Evolutionary conservation across 164 flowering plant genomes (phyloP), one percentile per base, ranked within the genome.

Genomic region (Dillenia suffruticosa): DNA sequence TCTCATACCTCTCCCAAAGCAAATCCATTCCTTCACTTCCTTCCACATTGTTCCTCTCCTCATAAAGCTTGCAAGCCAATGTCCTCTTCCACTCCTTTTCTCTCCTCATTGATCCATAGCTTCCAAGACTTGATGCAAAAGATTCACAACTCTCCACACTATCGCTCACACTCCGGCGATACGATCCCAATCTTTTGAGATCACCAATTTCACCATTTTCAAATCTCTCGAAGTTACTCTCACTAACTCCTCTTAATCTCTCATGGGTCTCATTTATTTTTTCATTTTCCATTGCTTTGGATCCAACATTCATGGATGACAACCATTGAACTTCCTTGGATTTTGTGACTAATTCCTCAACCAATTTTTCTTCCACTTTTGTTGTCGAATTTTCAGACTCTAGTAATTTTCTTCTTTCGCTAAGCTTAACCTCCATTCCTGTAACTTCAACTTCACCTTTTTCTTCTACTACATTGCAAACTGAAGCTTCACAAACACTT

Each of bases 11-110:
- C 79, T 94, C 98, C 98, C 98, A 94, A 9, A 94, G 80, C 65
- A 73, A 59, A 62, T 94, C 98, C 97, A 93, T 93, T 9, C 88
- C 94, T 73, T 87, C 92, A 1, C 73, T 68, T 9, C 73, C 88
- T 5, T 62, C 77, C 10, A 43, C 76, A 51, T 74, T 85, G 69
- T 85, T 82, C 49, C 92, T 65, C 64, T 94, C 98, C 65, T 94
- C 96, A 32, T 79, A 94, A 9, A 94, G 88, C 80, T 89, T 90
- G 78, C 97, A 87, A 0, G 95, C 98, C 55, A 94, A 48, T 2
- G 98, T 90, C 68, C 92, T 80, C 69, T 74, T 84, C 98, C 98
- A 94, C 62, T 90, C 97, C 50, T 80, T 93, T 40, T 84, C 94
- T 61, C 61, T 81, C 77, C 89, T 84, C 92, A 82, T 83, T 10